These are phyloP conservation scores for Leucogyrophana mollusca DNA, from an alignment of 768 basidiomycete species.

Conservation along the genomic window DNA sequence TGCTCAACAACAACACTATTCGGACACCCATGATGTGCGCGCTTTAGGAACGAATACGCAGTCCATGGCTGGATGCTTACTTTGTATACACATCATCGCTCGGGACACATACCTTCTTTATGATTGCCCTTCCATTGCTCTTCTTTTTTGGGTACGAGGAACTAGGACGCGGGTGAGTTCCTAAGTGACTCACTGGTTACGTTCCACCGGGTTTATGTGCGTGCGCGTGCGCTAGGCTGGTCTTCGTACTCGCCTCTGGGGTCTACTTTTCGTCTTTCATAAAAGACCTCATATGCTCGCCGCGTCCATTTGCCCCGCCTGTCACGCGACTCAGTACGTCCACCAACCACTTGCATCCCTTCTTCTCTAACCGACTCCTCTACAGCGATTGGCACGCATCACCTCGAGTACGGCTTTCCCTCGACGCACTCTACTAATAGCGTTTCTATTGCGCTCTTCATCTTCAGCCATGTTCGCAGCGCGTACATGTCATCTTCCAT, in stretches of 20 bases:
- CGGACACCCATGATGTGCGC: conserved; percentile 6
- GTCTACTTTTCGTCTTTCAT: conserved; percentile 86
- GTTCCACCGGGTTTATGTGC: conserved; percentile 10
- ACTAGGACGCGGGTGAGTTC: conserved; percentile 69
- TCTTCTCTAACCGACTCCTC: neutral
- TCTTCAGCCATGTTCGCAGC: conserved; percentile 58
- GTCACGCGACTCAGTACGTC: conserved; percentile 82
- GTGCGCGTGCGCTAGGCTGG: conserved; percentile 49
- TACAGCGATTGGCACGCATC: conserved; percentile 73
- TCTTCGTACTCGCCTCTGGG: conserved; percentile 71
- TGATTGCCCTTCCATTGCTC: conserved; percentile 79
- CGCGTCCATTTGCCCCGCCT: conserved; percentile 88
- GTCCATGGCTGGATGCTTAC: conserved; percentile 71
- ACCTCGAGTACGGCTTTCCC: conserved; percentile 93
- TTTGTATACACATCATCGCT: conserved; percentile 82
- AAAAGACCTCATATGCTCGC: conserved; percentile 89
- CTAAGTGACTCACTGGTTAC: neutral
- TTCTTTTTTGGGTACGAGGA: conserved; percentile 86
- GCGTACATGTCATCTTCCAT: conserved; percentile 43
- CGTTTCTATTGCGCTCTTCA: conserved; percentile 84
- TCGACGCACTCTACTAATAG: conserved; percentile 94
- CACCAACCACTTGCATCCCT: neutral
- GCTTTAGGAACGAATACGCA: conserved; percentile 50
- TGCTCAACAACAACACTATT: neutral
- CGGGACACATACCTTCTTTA: conserved; percentile 92